These are phyloP conservation scores for Rhizopogon roseolus DNA, from an alignment of 768 basidiomycete genomes.

Conservation along the genomic window DNA sequence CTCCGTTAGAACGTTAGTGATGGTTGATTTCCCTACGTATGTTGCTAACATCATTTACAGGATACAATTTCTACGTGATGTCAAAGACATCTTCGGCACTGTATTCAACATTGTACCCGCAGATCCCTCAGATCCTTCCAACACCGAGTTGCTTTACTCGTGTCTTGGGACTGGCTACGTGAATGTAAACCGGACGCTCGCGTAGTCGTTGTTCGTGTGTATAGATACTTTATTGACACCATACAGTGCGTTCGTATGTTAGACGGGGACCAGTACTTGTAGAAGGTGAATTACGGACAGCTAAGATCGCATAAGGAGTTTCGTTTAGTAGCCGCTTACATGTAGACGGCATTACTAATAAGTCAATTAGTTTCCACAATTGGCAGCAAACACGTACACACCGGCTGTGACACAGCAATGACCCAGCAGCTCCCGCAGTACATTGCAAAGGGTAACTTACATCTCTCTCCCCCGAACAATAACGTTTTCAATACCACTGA, in stretches of 20 bases:
- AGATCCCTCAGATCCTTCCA: conserved; percentile 45
- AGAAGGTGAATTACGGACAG: no score
- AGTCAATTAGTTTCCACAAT: no score
- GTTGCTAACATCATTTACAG: conserved; percentile 35
- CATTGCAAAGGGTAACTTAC: no score
- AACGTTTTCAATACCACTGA: background rate
- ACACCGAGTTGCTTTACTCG: conserved; percentile 69
- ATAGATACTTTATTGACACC: background rate
- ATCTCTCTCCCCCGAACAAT: background rate
- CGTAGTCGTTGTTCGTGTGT: conserved; percentile 31
- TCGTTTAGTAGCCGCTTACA: no score
- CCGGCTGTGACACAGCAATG: no score
- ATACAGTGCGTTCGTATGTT: no score
- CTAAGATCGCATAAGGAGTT: no score
- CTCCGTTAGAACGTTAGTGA: conserved; percentile 69
- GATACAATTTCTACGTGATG: conserved; percentile 87
- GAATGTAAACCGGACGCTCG: conserved; percentile 79
- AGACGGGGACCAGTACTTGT: no score
- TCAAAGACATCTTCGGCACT: conserved; percentile 79
- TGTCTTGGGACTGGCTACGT: conserved; percentile 92
- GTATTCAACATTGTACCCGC: conserved; percentile 85
- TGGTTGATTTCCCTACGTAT: background rate
- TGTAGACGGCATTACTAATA: no score
- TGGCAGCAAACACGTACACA: no score
- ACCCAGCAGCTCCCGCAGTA: no score